Evolutionary conservation across 495 filamentous ascomycete genomes (phyloP), one percentile per base, ranked within the genome.

Genomic region (Penicillium robsamsonii): DNA sequence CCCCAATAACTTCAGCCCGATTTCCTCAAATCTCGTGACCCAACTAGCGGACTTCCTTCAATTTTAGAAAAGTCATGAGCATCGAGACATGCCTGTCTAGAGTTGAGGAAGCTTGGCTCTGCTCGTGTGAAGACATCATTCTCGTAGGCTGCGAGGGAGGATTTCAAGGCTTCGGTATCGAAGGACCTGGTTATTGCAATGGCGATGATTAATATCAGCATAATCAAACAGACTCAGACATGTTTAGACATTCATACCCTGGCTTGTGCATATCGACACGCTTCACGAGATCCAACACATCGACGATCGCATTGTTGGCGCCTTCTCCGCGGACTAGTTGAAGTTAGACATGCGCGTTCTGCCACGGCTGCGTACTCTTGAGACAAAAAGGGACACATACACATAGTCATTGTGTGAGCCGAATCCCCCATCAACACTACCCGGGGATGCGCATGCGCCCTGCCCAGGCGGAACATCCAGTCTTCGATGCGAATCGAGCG

Each of bases 71-170:
- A 86, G 31, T 81, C 72, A 66, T 88, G 85, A 1, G 85, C 84
- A 65, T 87, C 85, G 1, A 86, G 45, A 61, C 84, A 87, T 1
- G 84, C 85, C 59, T 79, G 78, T 4, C 85, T 70, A 31, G 81
- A 83, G 5, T 78, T 73, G 29, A 82, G 61, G 17, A 87, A 80
- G 2, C 78, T 83, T 0, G 76, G 75, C 6, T 69, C 71, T 0
- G 77, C 70, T 6, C 85, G 72, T 6, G 65, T 46, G n/a, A 80
- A 73, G 52, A 86, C 76, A 30, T 72, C 75, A 10, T 70, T 61
- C 46, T 86, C 82, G 47, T 82, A 88, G 0, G 46, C 57, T 8
- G 72, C 59, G 1, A 87, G 60, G 0, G 74, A 75, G 3, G 48
- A 29, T 7, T 55, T 41, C 17, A 76, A 46, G 3, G 38, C 15